Evolutionary conservation across 2,329 filamentous ascomycete species (phyloP).

Genomic region (Claviceps monticola): DNA sequence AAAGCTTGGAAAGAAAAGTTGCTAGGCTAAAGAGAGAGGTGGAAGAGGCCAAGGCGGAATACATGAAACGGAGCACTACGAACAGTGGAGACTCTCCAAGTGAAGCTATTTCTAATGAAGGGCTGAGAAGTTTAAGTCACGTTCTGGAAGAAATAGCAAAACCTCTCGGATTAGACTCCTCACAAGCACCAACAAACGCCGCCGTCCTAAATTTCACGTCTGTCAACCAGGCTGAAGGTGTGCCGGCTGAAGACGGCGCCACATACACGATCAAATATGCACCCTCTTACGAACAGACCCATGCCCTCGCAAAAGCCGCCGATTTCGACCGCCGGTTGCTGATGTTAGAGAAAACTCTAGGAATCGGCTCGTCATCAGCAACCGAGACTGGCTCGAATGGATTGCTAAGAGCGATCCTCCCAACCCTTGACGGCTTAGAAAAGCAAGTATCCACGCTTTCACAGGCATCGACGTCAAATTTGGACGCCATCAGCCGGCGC

Average conservation of each 20-base stretch:
- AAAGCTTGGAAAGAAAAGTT: constrained; percentile 64
- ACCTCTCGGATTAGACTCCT: constrained; percentile 11
- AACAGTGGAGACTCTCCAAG: constrained; percentile 34
- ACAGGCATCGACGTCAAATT: constrained; percentile 54
- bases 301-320: constrained; percentile 65
- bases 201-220: constrained; percentile 3
- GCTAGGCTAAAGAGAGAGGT: constrained; percentile 73
- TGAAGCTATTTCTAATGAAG: constrained; percentile 20
- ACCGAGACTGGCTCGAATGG: constrained; percentile 46
- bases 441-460: constrained; percentile 66
- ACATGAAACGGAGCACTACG: constrained; percentile 38
- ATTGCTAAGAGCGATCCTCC: constrained; percentile 57
- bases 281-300: constrained; percentile 50
- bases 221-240: constrained; percentile 10
- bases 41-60: constrained; percentile 55
- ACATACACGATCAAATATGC: constrained; percentile 54
- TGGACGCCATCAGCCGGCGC: constrained; percentile 58
- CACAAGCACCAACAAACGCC: constrained; percentile 7
- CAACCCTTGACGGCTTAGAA: constrained; percentile 67
- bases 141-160: constrained; percentile 52
- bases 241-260: constrained; percentile 18
- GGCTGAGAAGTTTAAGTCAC: constrained; percentile 53
- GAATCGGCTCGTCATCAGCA: constrained; percentile 56
- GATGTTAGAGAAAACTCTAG: constrained; percentile 67
- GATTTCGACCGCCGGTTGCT: constrained; percentile 77